Evolutionary conservation across 176 grass and related monocot genomes (phyloP), one percentile per base, ranked within the genome.

Genomic region (Coix lacrymajobi): DNA sequence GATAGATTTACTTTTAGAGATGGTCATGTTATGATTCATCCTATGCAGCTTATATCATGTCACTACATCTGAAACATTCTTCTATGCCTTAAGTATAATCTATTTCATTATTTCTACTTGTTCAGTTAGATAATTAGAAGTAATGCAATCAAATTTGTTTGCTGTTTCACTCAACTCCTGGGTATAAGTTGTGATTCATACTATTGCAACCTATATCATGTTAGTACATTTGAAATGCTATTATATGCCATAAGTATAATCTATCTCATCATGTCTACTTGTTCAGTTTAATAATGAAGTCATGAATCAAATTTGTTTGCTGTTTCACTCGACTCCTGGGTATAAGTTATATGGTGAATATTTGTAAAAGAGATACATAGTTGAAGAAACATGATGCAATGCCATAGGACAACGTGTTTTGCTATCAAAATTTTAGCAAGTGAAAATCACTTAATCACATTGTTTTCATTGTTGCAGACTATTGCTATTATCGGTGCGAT

Each of bases 401-500:
- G 26, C 24, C 52, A 57, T 83, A 30, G 15, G 43, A 14, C 43
- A 9, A 28, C 19, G 8, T 48, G 39, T 39, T 30, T 28, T 67
- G 45, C 54, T 51, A 43, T 78, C 34, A 57, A 88, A 33, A 34
- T n/a, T 77, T 15, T 66, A 28, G 40, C 20, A 15, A 54, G 26
- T 32, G 10, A 57, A 71, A 57, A 65, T 77, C 3, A 86, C 52
- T 32, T 71, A 54, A 65, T 61, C 37, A 8, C 32, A 44, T 78
- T 39, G 13, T 29, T 30, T 43, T 25, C 29, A 30, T 68, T 78
- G 15, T 83, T 86, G 54, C 77, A 99, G 96, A 85, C 92, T 51
- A 93, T 99, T 82, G 87, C 91, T 90, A 83, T 81, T 16, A 91
- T 99, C 83, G 89, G 93, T 88, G 93, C 83, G 28, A 57, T 94